Conservation (phyloP, 1,139 yeast species). For the Yamadazyma conglobata region DNA sequence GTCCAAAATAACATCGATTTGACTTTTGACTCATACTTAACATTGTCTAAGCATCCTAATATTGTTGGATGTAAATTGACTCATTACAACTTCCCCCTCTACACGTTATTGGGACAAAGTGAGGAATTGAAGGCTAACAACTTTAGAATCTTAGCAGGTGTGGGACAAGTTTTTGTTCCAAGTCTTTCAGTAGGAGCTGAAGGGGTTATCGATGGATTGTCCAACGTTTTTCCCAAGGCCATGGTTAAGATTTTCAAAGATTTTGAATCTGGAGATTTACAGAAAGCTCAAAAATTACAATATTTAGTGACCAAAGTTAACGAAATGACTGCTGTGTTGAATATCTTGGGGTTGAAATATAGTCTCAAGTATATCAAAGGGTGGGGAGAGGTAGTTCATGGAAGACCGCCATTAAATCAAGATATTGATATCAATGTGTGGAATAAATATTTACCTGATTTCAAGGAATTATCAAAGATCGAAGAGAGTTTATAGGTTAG, state of each 20-base stretch:
- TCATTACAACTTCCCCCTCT: slow-evolving; percentile 32
- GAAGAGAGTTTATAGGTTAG: slow-evolving; percentile 14
- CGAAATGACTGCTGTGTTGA: slow-evolving; percentile 37
- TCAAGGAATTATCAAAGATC: slow-evolving; percentile 11
- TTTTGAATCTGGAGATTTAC: slow-evolving; percentile 24
- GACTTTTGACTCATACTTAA: slow-evolving; percentile 31
- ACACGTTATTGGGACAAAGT: slow-evolving; percentile 34
- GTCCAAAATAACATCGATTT: slow-evolving; percentile 37
- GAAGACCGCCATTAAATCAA: slow-evolving; percentile 17
- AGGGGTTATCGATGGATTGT: slow-evolving; percentile 47
- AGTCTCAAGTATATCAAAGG: slow-evolving; percentile 28
- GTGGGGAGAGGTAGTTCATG: slow-evolving; percentile 17
- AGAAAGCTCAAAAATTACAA: slow-evolving; percentile 41
- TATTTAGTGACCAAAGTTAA: slow-evolving; percentile 36
- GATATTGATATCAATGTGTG: slow-evolving; percentile 13
- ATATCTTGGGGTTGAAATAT: slow-evolving; percentile 42
- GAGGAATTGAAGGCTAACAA: slow-evolving; percentile 29
- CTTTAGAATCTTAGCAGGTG: slow-evolving; percentile 41
- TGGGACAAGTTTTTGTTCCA: slow-evolving; percentile 46
- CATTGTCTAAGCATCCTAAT: slow-evolving; percentile 31
- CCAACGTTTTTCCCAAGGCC: slow-evolving; percentile 40
- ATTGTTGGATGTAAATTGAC: slow-evolving; percentile 41
- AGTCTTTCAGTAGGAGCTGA: slow-evolving; percentile 38
- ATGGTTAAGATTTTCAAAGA: slow-evolving; percentile 32
- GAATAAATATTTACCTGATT: slow-evolving; percentile 12